These are phyloP conservation scores for Pythium aristosporum DNA, from an alignment of 352 stramenopile species.

Conservation along the genomic window DNA sequence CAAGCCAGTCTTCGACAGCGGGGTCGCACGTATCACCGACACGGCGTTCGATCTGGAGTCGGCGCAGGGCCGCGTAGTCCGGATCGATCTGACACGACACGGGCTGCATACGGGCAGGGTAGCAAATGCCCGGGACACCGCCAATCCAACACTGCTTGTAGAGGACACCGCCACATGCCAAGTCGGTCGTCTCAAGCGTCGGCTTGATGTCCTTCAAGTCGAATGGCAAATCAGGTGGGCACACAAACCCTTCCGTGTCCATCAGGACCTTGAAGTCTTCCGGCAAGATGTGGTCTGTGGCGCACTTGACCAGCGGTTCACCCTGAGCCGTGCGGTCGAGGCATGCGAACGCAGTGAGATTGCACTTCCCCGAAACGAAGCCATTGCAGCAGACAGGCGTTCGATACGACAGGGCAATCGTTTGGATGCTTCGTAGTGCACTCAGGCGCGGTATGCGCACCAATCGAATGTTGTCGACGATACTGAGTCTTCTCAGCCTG, in stretches of 20 bases:
- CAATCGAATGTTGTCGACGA: slow-evolving; percentile 2
- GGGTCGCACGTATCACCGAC: slow-evolving; percentile 22
- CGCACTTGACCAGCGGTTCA: slow-evolving; percentile 4
- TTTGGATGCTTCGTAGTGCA: neutral
- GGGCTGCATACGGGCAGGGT: slow-evolving; percentile 9
- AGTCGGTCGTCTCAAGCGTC: slow-evolving; percentile 8
- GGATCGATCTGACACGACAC: slow-evolving; percentile 5
- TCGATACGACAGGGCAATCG: neutral
- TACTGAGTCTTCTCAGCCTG: neutral
- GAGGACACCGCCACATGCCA: slow-evolving; percentile 14
- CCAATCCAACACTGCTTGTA: slow-evolving; percentile 18
- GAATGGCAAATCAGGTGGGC: neutral
- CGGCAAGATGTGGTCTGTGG: neutral
- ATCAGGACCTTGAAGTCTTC: slow-evolving; percentile 2
- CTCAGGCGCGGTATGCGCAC: neutral
- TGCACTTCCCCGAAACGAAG: slow-evolving; percentile 5
- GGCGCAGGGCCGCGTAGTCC: slow-evolving; percentile 8
- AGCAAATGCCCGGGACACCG: slow-evolving; percentile 8
- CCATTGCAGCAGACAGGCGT: slow-evolving; percentile 21
- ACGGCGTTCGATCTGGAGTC: slow-evolving; percentile 15
- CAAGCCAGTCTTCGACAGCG: slow-evolving; percentile 17
- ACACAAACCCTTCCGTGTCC: neutral
- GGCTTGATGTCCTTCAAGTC: slow-evolving; percentile 11
- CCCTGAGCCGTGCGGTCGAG: slow-evolving; percentile 2
- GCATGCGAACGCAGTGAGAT: slow-evolving; percentile 13